Evolutionary conservation across 192 early-diverging fungal genomes (phyloP).

Genomic region (Gigaspora rosea): DNA sequence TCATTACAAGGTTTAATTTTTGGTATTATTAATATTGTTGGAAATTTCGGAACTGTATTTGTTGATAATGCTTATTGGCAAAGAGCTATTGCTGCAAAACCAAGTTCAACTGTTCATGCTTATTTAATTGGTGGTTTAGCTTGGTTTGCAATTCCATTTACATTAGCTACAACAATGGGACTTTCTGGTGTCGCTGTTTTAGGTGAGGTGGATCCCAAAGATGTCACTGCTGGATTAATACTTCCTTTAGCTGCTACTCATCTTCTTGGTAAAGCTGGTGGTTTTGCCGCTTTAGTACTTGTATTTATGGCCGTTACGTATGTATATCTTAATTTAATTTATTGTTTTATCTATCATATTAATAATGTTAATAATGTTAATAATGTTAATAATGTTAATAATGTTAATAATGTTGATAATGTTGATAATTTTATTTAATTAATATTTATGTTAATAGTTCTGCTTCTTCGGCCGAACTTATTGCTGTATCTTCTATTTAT

Average conservation of each 20-base stretch:
- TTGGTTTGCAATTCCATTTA: conserved; percentile 80
- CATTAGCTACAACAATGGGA: conserved; percentile 71
- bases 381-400: conserved; percentile 57
- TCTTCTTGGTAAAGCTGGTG: conserved; percentile 63
- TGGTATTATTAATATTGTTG: conserved; percentile 74
- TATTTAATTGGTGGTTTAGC: conserved; percentile 74
- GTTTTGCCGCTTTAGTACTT: conserved; percentile 62
- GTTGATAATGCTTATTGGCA: conserved; percentile 78
- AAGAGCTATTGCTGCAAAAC: conserved; percentile 70
- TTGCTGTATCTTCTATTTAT: conserved; percentile 71
- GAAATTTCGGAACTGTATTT: conserved; percentile 78
- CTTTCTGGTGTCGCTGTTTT: conserved; percentile 68
- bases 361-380: conserved; percentile 39
- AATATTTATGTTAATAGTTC: conserved; percentile 20
- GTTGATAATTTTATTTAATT: no score
- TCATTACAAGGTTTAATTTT: conserved; percentile 69
- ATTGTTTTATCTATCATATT: conserved; percentile 69
- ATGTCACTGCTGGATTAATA: conserved; percentile 68
- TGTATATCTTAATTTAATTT: conserved; percentile 55
- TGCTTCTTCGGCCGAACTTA: conserved; percentile 74
- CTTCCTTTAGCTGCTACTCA: conserved; percentile 67
- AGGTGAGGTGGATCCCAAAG: conserved; percentile 34
- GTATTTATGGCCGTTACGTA: conserved; percentile 78
- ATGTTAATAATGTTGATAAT: conserved; percentile 10
- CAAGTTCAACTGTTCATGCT: conserved; percentile 65